These are phyloP conservation scores for Cercospora brassicicola DNA, from an alignment of 2,329 filamentous ascomycete genomes.

Conservation along the genomic window DNA sequence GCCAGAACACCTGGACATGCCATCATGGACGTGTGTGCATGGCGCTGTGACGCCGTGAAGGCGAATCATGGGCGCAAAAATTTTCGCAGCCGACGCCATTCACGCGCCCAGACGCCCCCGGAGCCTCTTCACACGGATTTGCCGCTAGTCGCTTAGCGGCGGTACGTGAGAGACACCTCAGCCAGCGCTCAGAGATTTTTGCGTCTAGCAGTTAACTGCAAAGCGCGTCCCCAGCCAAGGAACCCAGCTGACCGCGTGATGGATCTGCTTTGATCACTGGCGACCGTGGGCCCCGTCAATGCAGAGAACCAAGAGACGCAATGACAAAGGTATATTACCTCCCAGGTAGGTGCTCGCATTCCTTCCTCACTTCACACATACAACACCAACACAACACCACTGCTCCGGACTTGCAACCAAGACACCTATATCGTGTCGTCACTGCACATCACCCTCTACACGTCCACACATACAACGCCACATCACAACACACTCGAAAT, in stretches of 20 bases:
- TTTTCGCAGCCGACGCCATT: background rate
- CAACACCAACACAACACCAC: slow-evolving; percentile 4
- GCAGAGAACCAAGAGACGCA: slow-evolving; percentile 4
- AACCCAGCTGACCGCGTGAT: slow-evolving; percentile 23
- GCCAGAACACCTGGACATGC: slow-evolving; percentile 21
- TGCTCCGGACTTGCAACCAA: background rate
- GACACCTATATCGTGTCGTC: background rate
- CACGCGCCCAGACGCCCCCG: slow-evolving; percentile 4
- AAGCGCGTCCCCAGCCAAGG: slow-evolving; percentile 22
- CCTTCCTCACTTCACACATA: slow-evolving; percentile 16
- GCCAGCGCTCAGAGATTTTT: slow-evolving; percentile 6
- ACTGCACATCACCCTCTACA: background rate
- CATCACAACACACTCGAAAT: slow-evolving; percentile 28
- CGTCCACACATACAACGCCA: background rate
- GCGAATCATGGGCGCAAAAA: slow-evolving; percentile 10
- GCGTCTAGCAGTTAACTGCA: slow-evolving; percentile 25
- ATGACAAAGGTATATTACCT: slow-evolving; percentile 16
- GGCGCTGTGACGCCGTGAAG: background rate
- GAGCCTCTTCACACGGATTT: slow-evolving; percentile 7
- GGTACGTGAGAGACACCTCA: background rate
- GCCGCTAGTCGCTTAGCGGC: slow-evolving; percentile 9
- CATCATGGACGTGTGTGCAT: background rate
- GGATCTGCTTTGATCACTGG: slow-evolving; percentile 19
- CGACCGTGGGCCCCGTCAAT: slow-evolving; percentile 12
- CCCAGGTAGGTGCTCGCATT: slow-evolving; percentile 3